Percentiles rank a stretch among this genome's conserved stretches.
Evolutionary conservation across 2,329 filamentous ascomycete genomes (phyloP).

Genomic region (Raffaelea ambrosiae): DNA sequence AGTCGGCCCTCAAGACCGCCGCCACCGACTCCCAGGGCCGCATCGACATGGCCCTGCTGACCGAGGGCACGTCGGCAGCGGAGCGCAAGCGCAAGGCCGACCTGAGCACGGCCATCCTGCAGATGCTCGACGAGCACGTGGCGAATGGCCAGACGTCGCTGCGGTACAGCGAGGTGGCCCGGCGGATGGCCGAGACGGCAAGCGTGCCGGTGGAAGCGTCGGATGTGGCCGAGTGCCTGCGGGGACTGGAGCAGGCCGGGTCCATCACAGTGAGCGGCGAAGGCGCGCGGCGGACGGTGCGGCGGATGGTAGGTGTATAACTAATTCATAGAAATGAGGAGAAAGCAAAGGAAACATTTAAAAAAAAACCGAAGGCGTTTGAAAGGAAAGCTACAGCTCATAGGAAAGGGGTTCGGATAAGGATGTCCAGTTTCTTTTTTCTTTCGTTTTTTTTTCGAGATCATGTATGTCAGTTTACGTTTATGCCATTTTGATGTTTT

Average conservation of each 20-base stretch:
- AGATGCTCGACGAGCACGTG: constrained; percentile 71
- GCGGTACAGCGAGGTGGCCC: constrained; percentile 69
- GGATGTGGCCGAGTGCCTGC: constrained; percentile 78
- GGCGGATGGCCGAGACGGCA: constrained; percentile 61
- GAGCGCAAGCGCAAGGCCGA: constrained; percentile 78
- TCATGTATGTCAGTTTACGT: too few species aligned
- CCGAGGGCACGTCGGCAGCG: constrained; percentile 84
- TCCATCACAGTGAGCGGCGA: constrained; percentile 73
- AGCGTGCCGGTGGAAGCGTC: constrained; percentile 63
- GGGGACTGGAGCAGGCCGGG: constrained; percentile 76
- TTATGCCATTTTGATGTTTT: too few species aligned
- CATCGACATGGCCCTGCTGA: constrained; percentile 94
- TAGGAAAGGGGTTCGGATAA: too few species aligned
- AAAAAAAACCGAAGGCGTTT: too few species aligned
- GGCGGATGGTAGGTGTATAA: constrained; percentile 56
- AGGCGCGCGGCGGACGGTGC: constrained; percentile 71
- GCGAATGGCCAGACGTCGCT: constrained; percentile 20
- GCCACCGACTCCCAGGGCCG: constrained; percentile 90
- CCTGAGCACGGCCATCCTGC: constrained; percentile 70
- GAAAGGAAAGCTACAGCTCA: too few species aligned
- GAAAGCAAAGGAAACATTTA: too few species aligned
- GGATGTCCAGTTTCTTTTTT: too few species aligned
- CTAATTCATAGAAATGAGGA: not conserved
- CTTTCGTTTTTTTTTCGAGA: too few species aligned
- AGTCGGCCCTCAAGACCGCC: constrained; percentile 87